Percentiles rank a stretch among this genome's conserved stretches.
Conservation (phyloP, 441 rosid species). For the Erysimum cheiri region DNA sequence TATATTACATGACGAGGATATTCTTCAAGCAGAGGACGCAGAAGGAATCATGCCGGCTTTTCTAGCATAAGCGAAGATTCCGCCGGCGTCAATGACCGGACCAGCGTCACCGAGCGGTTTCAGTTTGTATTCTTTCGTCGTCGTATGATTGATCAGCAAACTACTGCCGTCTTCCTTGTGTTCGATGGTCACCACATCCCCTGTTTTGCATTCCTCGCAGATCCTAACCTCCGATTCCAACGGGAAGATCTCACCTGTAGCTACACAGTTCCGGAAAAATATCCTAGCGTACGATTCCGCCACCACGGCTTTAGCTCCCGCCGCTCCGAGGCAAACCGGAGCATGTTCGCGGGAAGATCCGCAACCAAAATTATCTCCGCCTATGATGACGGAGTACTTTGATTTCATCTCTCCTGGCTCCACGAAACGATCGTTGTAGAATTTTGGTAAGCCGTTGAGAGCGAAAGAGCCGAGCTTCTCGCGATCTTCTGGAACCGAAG, state of each 20-base stretch:
- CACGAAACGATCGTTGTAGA: slow-evolving; percentile 64
- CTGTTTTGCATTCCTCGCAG: slow-evolving; percentile 81
- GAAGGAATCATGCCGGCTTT: slow-evolving; percentile 77
- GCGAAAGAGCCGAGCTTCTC: slow-evolving; percentile 87
- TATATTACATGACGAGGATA: neutral
- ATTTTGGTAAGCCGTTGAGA: slow-evolving; percentile 67
- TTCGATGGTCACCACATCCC: slow-evolving; percentile 69
- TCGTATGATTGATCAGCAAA: slow-evolving; percentile 71
- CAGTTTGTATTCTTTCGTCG: slow-evolving; percentile 71
- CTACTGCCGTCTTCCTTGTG: slow-evolving; percentile 51
- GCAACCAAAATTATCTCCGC: slow-evolving; percentile 81
- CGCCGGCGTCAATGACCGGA: slow-evolving; percentile 87
- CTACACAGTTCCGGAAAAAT: slow-evolving; percentile 81
- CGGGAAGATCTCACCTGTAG: slow-evolving; percentile 84
- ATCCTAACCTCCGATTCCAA: slow-evolving; percentile 72
- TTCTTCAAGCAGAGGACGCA: neutral
- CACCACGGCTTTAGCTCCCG: slow-evolving; percentile 72
- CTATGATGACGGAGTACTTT: slow-evolving; percentile 65
- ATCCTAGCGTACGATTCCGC: slow-evolving; percentile 89
- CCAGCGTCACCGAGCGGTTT: slow-evolving; percentile 89
- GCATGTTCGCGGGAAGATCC: slow-evolving; percentile 95
- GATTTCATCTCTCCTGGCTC: slow-evolving; percentile 57
- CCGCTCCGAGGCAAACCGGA: slow-evolving; percentile 85
- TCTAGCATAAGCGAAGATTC: slow-evolving; percentile 84
- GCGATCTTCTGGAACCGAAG: slow-evolving; percentile 74